These are phyloP conservation scores for Ophiocordyceps camponoti-floridani DNA, from an alignment of 2,329 filamentous ascomycete species.

Conservation along the genomic window DNA sequence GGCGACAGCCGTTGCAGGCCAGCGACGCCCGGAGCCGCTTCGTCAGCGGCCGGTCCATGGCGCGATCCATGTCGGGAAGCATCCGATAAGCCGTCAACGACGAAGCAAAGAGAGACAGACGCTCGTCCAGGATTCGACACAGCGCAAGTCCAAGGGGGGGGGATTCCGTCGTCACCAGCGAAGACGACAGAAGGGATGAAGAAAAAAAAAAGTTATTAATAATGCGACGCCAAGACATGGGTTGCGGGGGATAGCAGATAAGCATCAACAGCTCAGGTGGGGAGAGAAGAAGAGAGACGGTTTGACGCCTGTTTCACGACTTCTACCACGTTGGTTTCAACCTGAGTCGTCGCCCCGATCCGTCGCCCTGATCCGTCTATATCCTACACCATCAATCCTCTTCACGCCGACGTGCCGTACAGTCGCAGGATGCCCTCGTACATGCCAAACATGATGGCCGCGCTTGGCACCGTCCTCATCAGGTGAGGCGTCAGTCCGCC, in stretches of 20 bases:
- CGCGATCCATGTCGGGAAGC: conserved; percentile 3
- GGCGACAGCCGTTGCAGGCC: conserved; percentile 7
- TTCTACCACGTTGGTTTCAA: too few species aligned
- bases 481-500: conserved; percentile 85
- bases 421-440: conserved; percentile 42
- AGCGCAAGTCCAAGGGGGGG: too few species aligned
- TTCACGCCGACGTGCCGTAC: conserved; percentile 20
- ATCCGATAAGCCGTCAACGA: background rate
- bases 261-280: background rate
- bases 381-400: background rate
- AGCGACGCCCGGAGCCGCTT: conserved; percentile 7
- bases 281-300: background rate
- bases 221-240: too few species aligned
- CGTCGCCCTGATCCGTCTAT: background rate
- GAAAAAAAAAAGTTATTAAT: too few species aligned
- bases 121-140: background rate
- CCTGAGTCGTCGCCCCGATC: too few species aligned
- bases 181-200: too few species aligned
- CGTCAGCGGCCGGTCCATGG: conserved; percentile 4
- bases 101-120: background rate
- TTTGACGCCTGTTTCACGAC: background rate
- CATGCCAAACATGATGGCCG: conserved; percentile 93
- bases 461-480: conserved; percentile 76
- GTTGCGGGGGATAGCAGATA: background rate
- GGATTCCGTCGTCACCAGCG: too few species aligned